Percentiles rank a stretch among this genome's conserved stretches.
These are phyloP conservation scores for Artomyces pyxidatus DNA, from an alignment of 768 basidiomycete species.

Conservation along the genomic window DNA sequence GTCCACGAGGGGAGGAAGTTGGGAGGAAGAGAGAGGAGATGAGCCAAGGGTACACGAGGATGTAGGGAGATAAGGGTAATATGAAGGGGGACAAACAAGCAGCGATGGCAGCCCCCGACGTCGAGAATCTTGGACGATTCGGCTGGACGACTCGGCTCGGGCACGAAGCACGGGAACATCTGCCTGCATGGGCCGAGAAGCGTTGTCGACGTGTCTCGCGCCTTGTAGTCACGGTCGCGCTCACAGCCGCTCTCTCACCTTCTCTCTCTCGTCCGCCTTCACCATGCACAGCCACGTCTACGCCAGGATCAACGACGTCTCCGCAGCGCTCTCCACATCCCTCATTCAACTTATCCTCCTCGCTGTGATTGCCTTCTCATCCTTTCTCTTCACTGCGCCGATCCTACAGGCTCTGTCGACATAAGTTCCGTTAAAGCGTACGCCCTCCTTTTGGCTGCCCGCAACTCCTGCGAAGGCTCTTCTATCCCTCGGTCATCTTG, in stretches of 20 bases:
- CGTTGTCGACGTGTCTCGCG: slow-evolving; percentile 3
- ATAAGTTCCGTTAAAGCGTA: slow-evolving; percentile 73
- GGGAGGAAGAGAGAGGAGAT: background rate
- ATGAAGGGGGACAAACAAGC: no score
- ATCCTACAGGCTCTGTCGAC: slow-evolving; percentile 48
- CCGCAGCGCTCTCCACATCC: slow-evolving; percentile 67
- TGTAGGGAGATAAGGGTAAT: no score
- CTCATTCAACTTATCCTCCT: slow-evolving; percentile 67
- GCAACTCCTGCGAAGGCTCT: no score
- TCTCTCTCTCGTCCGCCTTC: no score
- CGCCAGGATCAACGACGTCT: slow-evolving; percentile 66
- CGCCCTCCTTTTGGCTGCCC: no score
- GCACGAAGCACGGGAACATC: slow-evolving; percentile 6
- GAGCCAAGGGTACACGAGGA: no score
- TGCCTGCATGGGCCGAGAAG: background rate
- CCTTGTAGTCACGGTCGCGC: background rate
- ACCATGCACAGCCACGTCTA: slow-evolving; percentile 76
- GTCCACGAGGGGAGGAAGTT: slow-evolving; percentile 15
- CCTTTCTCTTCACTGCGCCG: slow-evolving; percentile 54
- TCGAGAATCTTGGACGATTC: background rate
- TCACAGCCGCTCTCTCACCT: background rate
- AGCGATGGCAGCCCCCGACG: background rate
- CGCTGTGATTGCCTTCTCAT: slow-evolving; percentile 63
- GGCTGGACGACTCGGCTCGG: background rate
- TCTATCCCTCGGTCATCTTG: no score